Base-by-base conservation (phyloP, 352 stramenopile species). In the Blastocystis sp. region DNA sequence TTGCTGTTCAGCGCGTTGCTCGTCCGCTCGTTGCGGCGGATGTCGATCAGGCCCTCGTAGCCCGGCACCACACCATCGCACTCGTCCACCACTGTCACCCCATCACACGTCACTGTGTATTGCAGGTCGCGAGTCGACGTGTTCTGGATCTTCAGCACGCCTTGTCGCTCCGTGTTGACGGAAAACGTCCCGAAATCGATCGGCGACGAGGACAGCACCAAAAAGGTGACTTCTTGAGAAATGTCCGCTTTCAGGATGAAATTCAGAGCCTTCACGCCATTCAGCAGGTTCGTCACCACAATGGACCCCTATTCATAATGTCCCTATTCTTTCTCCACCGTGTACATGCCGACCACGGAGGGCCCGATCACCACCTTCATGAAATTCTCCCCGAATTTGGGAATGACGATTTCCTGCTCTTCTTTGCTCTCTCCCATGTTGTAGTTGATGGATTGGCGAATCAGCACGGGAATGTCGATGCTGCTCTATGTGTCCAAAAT, bases 371-470 rank as follows among this genome's bases (percentile, higher is more conserved):
- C 53, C 10, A 84, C 56, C n/a, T 52, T 66, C 52, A 84, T 84
- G 28, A 45, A 19, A 38, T 45, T 62, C 34, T n/a, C 45, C 2
- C 52, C 61, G 34, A 53, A 34, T 11, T 62, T 28, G 9, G 52
- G 74, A 41, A 84, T 52, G 9, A 66, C 17, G 0, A 84, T 23
- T 43, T 84, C 74, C 61, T 84, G 48, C 28, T 84, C 48, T 14
- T 38, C 56, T n/a, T 66, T 67, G 14, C 14, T 21, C 7, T 43
- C 45, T 10, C 28, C 74, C 61, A 84, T 70, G 28, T 84, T 84
- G 38, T 84, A 84, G 28, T 84, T 84, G 23, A 84, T 67, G 0
- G 74, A 84, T 28, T 84, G 74, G n/a, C 23, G 56, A 34, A 84
- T n/a, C 34, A 67, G 74, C 38, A 84, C 48, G 34, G 74, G 74